A percentile compares a stretch with the other conserved stretches of the same genome.
Conservation (phyloP, 345 rosid genomes). For the Kandelia obovata region DNA sequence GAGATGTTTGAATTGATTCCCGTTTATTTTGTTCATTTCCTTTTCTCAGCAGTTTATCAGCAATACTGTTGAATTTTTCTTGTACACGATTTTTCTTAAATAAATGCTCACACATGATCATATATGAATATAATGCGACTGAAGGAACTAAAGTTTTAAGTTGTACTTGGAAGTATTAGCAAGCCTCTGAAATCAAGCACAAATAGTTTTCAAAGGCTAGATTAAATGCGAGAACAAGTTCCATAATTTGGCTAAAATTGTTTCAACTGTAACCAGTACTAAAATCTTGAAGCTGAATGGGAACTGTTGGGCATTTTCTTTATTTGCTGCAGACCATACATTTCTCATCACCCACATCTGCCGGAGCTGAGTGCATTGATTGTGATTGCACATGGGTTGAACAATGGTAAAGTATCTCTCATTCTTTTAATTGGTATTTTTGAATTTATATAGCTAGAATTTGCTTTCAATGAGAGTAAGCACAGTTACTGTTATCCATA, state of each 20-base stretch:
- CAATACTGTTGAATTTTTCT: no score
- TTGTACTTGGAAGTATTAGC: no score
- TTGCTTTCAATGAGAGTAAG: neutral
- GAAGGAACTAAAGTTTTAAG: no score
- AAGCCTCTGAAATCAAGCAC: neutral
- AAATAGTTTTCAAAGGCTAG: neutral
- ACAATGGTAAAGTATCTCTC: conserved; percentile 56
- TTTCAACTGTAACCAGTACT: neutral
- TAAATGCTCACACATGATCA: no score
- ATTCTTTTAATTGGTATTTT: conserved; percentile 2
- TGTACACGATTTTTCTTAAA: no score
- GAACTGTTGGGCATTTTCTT: neutral
- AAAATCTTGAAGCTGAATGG: neutral
- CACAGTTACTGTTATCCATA: neutral
- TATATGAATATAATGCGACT: no score
- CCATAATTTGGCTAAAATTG: neutral
- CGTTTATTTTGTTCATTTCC: no score
- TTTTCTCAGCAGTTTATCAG: no score
- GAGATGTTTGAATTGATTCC: no score
- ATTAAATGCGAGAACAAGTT: neutral
- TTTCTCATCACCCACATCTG: conserved; percentile 74
- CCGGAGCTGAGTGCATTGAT: conserved; percentile 86
- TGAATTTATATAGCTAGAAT: conserved; percentile 9
- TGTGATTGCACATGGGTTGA: conserved; percentile 83
- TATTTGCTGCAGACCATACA: conserved; percentile 51